Conservation (phyloP, 139 green algal genomes). For the Micromonas commoda region DNA sequence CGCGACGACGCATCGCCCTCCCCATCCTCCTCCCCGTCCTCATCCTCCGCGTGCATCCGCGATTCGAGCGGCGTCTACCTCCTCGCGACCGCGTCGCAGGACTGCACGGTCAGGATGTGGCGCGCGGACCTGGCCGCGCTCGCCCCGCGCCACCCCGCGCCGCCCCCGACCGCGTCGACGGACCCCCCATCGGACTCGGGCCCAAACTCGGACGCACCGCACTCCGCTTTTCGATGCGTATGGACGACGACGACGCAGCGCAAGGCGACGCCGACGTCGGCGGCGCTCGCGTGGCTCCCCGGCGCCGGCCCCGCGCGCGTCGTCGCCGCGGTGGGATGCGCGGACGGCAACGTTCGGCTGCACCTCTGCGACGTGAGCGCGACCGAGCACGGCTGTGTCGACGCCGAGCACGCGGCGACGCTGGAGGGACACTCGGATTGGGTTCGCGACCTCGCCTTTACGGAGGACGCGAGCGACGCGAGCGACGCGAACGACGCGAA, state of each 20-base stretch:
- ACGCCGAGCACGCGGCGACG: neutral
- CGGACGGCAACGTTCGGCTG: neutral
- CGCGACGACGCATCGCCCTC: too few species aligned
- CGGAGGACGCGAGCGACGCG: neutral
- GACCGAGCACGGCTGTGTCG: neutral
- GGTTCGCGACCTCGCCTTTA: neutral
- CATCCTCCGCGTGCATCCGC: too few species aligned
- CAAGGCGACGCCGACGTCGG: conserved; percentile 6
- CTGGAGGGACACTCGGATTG: conserved; percentile 22
- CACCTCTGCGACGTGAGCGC: neutral
- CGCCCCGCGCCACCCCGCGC: too few species aligned
- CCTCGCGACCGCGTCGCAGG: neutral
- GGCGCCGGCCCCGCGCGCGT: neutral
- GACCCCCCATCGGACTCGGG: too few species aligned
- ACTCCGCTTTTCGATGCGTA: too few species aligned
- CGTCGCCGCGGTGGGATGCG: conserved; percentile 14
- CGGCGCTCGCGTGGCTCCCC: neutral
- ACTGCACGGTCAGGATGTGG: neutral
- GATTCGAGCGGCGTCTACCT: neutral
- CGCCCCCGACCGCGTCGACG: too few species aligned
- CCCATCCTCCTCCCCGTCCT: too few species aligned
- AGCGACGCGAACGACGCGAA: neutral
- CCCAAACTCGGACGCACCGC: too few species aligned
- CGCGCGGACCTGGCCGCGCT: neutral
- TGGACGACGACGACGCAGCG: too few species aligned